Evolutionary conservation across 1,284 basidiomycete species (phyloP), one percentile per base, ranked within the genome.

Genomic region (Agaricales sp.): DNA sequence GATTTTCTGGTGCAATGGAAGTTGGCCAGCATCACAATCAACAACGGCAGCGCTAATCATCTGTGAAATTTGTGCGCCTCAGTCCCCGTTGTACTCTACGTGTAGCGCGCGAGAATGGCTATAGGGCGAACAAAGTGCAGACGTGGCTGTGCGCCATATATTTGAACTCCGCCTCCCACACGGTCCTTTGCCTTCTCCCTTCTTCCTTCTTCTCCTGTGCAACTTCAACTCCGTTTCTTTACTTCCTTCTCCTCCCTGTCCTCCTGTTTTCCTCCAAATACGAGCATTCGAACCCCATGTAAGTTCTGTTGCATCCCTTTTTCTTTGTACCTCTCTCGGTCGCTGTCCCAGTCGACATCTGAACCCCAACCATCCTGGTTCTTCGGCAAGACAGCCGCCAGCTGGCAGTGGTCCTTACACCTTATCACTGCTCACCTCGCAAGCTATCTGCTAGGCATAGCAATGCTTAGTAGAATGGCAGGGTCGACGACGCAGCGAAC

Each of bases 241-340:
- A 6, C 26, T n/a, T 14, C 48, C 45, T 46, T 53, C 51, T 54
- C 54, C 50, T 37, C 54, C 50, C 48, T 53, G 52, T 54, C 50
- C 25, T 47, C 8, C 51, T 59, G 55, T 54, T 57, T 46, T 51
- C 43, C 23, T 48, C 18, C 26, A 30, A 6, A 30, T 30, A 14
- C 14, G 14, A 30, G 26, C 26, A 30, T 30, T 30, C n/a, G n/a
- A n/a, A n/a, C n/a, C n/a, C n/a, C n/a, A n/a, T n/a, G n/a, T n/a
- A n/a, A n/a, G n/a, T n/a, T n/a, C n/a, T 30, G 26, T 14, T 30
- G 6, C 26, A 6, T 30, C 26, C 26, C 6, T 30, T 30, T 30
- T 14, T 30, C 26, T 6, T 30, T n/a, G n/a, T 14, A 30, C 26
- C 26, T 30, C 26, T 30, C 6, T 30, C 26, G 6, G 14, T 30